Base-by-base conservation (phyloP, 2,329 filamentous ascomycete species). In the Fusarium euwallaceae region DNA sequence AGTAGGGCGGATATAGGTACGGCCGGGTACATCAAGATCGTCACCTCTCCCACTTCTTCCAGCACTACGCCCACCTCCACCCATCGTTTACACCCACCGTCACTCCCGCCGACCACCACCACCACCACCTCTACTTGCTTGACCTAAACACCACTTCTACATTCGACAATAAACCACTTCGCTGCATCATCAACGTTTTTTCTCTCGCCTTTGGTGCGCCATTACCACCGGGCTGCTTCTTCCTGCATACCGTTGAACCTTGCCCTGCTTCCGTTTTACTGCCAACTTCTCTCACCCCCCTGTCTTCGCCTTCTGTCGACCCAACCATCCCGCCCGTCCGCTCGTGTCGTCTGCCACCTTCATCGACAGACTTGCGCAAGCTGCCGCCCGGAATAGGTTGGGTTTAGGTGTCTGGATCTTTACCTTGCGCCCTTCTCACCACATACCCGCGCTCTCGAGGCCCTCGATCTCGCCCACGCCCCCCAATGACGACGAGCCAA, bases 401-500 rank as follows among this genome's bases (percentile, higher is more conserved):
- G 78, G 77, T 78, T 48, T 72, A 68, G 71, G 67, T 73, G 72
- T 70, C 63, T 51, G 71, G 65, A 67, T 70, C 67, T 71, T 73
- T 64, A 71, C 37, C 67, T 70, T 41, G 53, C 67, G 67, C 55
- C 16, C n/a, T 24, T 59, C 29, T 24, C 39, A 51, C 39, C 39
- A 48, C 17, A 51, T 67, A 48, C 34, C 59, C 65, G 41, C 61
- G 69, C 55, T 74, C 65, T 72, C 68, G 61, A 58, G 67, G 74
- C 73, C 68, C 45, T 70, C 71, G 70, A 67, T 72, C 32, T 66
- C 56, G 74, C 69, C 73, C 73, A 73, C 71, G 71, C 24, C 67
- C 68, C 70, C 79, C 77, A 70, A 81, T 81, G 80, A 80, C 78
- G 73, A 79, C 78, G 73, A 79, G 71, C 78, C 79, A 80, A 80